phyloP scores from a whole-genome alignment of 805 yeast genomes.

The Wickerhamiella musiphila region DNA sequence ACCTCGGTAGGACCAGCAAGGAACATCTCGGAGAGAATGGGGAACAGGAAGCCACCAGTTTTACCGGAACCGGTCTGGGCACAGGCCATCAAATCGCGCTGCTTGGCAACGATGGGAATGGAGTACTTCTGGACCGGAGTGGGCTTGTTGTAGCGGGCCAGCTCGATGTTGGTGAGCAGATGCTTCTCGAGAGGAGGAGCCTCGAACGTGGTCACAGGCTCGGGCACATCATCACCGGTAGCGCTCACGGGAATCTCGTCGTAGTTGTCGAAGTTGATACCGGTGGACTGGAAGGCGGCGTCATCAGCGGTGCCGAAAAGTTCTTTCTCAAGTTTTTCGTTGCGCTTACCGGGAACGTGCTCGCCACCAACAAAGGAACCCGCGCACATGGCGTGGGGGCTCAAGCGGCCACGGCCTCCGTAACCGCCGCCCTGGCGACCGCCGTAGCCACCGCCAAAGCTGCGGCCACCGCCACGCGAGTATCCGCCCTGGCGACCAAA shows the following conservation, averaged over 20 bases:
- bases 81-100: conserved; percentile 92
- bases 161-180: conserved; percentile 68
- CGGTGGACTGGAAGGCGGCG: conserved; percentile 65
- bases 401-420: conserved; percentile 21
- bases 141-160: conserved; percentile 86
- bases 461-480: conserved; percentile 20
- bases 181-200: conserved; percentile 81
- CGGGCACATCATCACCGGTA: conserved; percentile 86
- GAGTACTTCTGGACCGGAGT: conserved; percentile 95
- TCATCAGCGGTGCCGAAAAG: conserved; percentile 71
- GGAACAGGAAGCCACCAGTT: conserved; percentile 99
- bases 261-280: conserved; percentile 96
- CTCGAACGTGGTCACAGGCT: conserved; percentile 73
- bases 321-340: conserved; percentile 55
- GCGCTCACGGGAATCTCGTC: conserved; percentile 99
- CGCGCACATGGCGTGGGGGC: conserved; percentile 11
- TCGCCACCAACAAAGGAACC: conserved; percentile 80
- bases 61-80: conserved; percentile 99
- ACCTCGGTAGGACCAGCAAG: conserved; percentile 67
- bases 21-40: conserved; percentile 84
- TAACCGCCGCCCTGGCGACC: conserved; percentile 19
- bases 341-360: conserved; percentile 65
- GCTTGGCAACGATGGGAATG: conserved; percentile 74
- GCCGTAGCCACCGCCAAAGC: conserved; percentile 20
- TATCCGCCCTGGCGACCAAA: conserved; percentile 16